Evolutionary conservation across 2,329 filamentous ascomycete species (phyloP).

Genomic region (Mollisiaceae sp.): DNA sequence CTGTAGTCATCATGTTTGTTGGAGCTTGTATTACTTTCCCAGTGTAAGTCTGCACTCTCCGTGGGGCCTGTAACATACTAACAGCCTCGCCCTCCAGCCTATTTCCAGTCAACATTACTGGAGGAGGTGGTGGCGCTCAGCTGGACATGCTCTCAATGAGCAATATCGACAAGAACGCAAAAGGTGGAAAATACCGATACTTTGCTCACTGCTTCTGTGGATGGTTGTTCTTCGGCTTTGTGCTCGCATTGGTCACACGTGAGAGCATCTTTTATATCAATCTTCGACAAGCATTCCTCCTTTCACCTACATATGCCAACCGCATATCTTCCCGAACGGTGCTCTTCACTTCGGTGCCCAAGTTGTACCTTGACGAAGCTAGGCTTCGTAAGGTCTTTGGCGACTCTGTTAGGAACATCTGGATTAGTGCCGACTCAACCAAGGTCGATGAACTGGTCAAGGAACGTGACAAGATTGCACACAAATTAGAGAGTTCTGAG

Average conservation of each 20-base stretch:
- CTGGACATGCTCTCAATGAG: slow-evolving; percentile 80
- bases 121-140: slow-evolving; percentile 66
- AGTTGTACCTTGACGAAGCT: slow-evolving; percentile 76
- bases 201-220: slow-evolving; percentile 83
- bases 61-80: neutral
- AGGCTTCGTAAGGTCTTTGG: slow-evolving; percentile 83
- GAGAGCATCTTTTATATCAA: slow-evolving; percentile 94
- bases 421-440: slow-evolving; percentile 79
- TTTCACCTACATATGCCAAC: slow-evolving; percentile 82
- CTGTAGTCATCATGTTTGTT: slow-evolving; percentile 78
- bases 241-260: slow-evolving; percentile 86
- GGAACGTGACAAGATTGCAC: slow-evolving; percentile 78
- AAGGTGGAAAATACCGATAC: slow-evolving; percentile 62
- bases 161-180: slow-evolving; percentile 66
- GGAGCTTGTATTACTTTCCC: slow-evolving; percentile 88
- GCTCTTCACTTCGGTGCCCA: slow-evolving; percentile 84
- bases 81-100: slow-evolving; percentile 44
- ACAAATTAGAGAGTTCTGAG: slow-evolving; percentile 85
- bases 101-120: slow-evolving; percentile 85
- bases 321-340: slow-evolving; percentile 91
- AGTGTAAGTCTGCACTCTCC: slow-evolving; percentile 48
- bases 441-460: slow-evolving; percentile 81
- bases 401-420: slow-evolving; percentile 79
- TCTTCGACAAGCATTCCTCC: slow-evolving; percentile 87
- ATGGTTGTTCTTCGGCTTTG: slow-evolving; percentile 85